A percentile compares a stretch with the other conserved stretches of the same genome.
These are phyloP conservation scores for Yamadazyma songkhlaensis DNA, from an alignment of 1,139 yeast genomes.

Conservation along the genomic window DNA sequence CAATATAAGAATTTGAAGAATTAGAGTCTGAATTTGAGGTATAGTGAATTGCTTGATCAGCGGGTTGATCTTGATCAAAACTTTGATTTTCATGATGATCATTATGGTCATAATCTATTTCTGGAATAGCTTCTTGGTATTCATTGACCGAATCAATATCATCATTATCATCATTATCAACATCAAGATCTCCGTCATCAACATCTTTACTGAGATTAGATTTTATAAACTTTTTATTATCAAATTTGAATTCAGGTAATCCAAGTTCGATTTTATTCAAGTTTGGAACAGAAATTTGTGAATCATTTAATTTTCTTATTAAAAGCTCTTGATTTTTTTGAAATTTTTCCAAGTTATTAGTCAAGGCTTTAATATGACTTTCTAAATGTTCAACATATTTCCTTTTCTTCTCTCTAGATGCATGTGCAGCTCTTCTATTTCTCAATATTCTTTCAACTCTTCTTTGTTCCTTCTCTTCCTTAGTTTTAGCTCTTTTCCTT, in stretches of 20 bases:
- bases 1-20: not conserved
- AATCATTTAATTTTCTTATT: not conserved
- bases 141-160: not conserved
- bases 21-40: not conserved
- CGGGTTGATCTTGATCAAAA: not conserved
- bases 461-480: conserved; percentile 96
- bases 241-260: conserved; percentile 12
- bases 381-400: conserved; percentile 87
- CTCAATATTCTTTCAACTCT: conserved; percentile 88
- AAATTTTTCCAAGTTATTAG: conserved; percentile 27
- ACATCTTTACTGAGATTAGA: not conserved
- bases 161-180: conserved; percentile 1
- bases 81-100: not conserved
- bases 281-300: not conserved
- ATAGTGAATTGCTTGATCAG: not conserved
- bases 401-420: conserved; percentile 94
- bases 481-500: conserved; percentile 92
- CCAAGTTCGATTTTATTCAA: conserved; percentile 7
- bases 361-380: conserved; percentile 52
- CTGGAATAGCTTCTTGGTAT: not conserved
- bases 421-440: conserved; percentile 96
- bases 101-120: not conserved
- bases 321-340: conserved; percentile 13
- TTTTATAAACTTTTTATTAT: conserved; percentile 7
- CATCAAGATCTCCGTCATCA: conserved; percentile 1